These are phyloP conservation scores for Rhizophagus clarus DNA, from an alignment of 192 early-diverging fungal genomes.

Conservation along the genomic window DNA sequence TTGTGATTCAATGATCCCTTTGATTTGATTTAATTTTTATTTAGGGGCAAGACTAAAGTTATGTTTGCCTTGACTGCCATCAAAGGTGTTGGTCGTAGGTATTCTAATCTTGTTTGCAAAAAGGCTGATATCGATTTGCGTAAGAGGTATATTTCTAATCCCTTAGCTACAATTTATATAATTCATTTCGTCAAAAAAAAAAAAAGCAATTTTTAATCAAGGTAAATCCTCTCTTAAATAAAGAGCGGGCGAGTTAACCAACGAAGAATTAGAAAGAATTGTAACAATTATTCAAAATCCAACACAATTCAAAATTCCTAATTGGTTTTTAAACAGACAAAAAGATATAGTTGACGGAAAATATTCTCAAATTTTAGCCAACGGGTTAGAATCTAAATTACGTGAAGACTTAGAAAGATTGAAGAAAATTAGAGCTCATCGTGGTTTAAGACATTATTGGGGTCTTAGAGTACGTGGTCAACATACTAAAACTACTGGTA, in stretches of 20 bases:
- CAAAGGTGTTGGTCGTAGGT: constrained; percentile 98
- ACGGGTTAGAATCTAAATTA: constrained; percentile 92
- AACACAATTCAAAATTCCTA: constrained; percentile 98
- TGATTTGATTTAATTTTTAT: neutral
- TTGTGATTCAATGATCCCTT: neutral
- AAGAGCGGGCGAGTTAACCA: constrained; percentile 95
- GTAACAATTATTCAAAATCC: constrained; percentile 99
- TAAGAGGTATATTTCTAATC: constrained; percentile 72
- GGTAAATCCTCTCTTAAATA: neutral
- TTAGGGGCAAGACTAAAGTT: constrained; percentile 82
- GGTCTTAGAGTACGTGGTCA: constrained; percentile 99
- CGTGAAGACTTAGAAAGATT: constrained; percentile 99
- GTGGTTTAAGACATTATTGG: constrained; percentile 99
- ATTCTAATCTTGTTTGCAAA: constrained; percentile 98
- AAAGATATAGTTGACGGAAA: constrained; percentile 97
- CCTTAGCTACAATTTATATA: neutral
- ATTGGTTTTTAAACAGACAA: constrained; percentile 99
- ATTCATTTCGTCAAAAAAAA: constrained; percentile 10
- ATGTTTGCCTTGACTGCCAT: constrained; percentile 96
- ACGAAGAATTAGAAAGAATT: constrained; percentile 97
- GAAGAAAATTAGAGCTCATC: constrained; percentile 99
- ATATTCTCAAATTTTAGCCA: constrained; percentile 94
- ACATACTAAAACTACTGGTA: constrained; percentile 99
- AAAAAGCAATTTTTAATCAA: neutral
- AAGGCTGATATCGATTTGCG: constrained; percentile 97